Evolutionary conservation across 1,284 basidiomycete species (phyloP), one percentile per base, ranked within the genome.

Genomic region (Rhodofomes roseus): DNA sequence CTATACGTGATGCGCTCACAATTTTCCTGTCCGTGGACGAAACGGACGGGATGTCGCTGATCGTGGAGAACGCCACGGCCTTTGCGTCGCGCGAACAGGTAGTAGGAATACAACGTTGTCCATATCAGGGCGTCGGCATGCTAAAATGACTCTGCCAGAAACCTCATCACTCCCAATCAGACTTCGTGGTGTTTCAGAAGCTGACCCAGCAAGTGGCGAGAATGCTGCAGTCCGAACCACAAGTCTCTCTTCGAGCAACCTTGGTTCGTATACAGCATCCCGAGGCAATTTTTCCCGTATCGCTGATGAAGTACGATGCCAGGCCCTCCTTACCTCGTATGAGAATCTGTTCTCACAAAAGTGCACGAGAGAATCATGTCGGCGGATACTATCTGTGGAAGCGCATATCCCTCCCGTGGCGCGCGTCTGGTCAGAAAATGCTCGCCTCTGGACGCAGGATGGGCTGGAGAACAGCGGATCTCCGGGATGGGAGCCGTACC

Each of bases 21-120:
- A 79, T 82, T 54, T 89, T 84, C 73, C 66, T 88, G 44, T 80
- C 78, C 1, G 68, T 86, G 46, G 78, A 74, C 56, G 65, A 62
- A 9, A 61, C 61, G 20, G 69, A 71, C 20, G 74, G 75, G 25
- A 64, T 69, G 12, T 62, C 66, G 2, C 72, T 88, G 25, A 61
- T 81, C 18, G 78, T 85, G 37, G 86, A 88, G 68, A 86, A 79
- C 60, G 77, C 86, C 39, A 78, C 83, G 23, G 81, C 79, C 12
- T 87, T 90, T 68, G 87, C 85, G 4, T 83, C 89, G 20, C 76
- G 88, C 65, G 89, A 91, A 74, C 79, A 77, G 75, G 89, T 86
- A 64, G 16, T 3, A 3, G 4, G 57, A 78, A 50, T 48, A 39
- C 12, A 34, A 37, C 39, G 12, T 41, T 59, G 29, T 27, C 20